These are phyloP conservation scores for Paraconiothyrium sp. DNA, from an alignment of 2,329 filamentous ascomycete genomes.

Conservation along the genomic window DNA sequence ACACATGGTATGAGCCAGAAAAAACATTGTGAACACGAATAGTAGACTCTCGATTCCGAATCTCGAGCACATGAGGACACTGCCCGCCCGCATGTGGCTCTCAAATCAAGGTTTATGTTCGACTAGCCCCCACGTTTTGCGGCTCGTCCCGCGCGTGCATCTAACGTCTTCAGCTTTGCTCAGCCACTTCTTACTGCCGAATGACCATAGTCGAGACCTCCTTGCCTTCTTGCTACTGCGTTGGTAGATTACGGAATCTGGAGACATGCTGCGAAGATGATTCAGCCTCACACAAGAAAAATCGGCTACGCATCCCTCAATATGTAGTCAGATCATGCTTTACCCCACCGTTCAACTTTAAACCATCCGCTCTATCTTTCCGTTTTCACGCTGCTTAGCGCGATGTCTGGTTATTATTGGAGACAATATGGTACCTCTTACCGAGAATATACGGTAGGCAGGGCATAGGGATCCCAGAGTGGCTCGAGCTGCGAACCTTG, in stretches of 20 bases:
- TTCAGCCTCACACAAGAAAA: background rate
- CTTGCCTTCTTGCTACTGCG: background rate
- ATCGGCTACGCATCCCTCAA: background rate
- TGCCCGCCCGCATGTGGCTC: background rate
- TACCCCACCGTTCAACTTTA: background rate
- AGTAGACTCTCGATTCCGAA: background rate
- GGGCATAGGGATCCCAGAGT: background rate
- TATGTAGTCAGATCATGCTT: background rate
- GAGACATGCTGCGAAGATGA: background rate
- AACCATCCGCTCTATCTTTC: background rate
- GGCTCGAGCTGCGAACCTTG: background rate
- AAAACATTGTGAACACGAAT: background rate
- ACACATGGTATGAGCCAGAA: background rate
- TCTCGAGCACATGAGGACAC: background rate
- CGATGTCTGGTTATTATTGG: background rate
- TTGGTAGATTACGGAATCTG: background rate
- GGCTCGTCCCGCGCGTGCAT: slow-evolving; percentile 17
- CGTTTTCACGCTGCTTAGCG: background rate
- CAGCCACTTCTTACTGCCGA: slow-evolving; percentile 10
- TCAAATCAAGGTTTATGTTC: slow-evolving; percentile 2
- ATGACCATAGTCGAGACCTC: background rate
- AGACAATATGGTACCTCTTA: background rate
- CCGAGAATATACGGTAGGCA: background rate
- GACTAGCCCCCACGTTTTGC: background rate
- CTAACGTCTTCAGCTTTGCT: slow-evolving; percentile 5